Evolutionary conservation across 2,329 filamentous ascomycete species (phyloP), one percentile per base, ranked within the genome.

Genomic region (Raffaelea arxii): DNA sequence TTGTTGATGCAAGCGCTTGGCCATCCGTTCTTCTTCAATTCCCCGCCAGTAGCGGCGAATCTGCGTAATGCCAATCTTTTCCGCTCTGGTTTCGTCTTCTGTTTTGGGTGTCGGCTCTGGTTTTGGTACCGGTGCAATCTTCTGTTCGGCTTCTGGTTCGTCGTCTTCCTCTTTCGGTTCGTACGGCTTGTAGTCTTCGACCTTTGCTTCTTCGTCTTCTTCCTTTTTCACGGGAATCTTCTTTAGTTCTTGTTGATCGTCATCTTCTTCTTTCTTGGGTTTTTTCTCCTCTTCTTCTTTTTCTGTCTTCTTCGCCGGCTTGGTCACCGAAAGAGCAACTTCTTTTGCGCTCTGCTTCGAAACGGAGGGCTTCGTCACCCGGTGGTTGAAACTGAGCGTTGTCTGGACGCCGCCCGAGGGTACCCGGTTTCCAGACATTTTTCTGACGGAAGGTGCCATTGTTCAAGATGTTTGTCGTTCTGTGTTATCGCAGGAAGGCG

Each of bases 41-140:
- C 64, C 64, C 53, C 70, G 70, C 89, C 89, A 96, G 62, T 95
- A 96, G 58, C 71, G 72, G 55, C 76, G 76, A 52, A 97, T 80
- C 56, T 87, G 80, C 41, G 74, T 67, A 47, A 85, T 75, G 7
- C 75, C 77, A 37, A 94, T 65, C 54, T 78, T 75, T 52, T 78
- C 70, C 1, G 88, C 89, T 49, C 65, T 66, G 22, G 71, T 55
- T 55, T 85, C 74, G 6, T 62, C 66, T 49, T 70, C 72, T 6
- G 68, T 69, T 58, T 73, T 77, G 23, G 50, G 56, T 48, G 4
- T 54, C 46, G 46, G 56, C 43, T 43, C 54, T 27, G 44, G 56
- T 56, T 27, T 25, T 1, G n/a, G 12, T 4, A 27, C 21, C 55
- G 54, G 4, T 63, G 32, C 7, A 4, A 62, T 56, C 36, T 60